Percentiles rank a stretch among this genome's conserved stretches.
These are phyloP conservation scores for Pelargonium cotyledonis DNA, from an alignment of 441 rosid species.

Conservation along the genomic window DNA sequence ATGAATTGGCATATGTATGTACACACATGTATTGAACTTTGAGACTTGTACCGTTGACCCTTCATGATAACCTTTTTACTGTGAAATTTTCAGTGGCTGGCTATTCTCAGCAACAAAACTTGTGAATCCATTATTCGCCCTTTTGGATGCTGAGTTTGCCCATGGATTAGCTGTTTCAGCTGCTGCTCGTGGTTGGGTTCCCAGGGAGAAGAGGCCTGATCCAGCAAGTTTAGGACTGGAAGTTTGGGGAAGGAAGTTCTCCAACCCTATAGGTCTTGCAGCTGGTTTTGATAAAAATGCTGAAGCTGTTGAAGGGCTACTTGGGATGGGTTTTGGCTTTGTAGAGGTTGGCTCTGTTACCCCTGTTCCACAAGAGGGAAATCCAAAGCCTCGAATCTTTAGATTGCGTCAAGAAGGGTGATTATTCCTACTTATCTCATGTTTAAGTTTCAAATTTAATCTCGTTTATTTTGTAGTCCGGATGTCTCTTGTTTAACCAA, in stretches of 20 bases:
- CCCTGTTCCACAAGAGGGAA: slow-evolving; percentile 95
- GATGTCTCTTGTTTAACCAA: too few species aligned
- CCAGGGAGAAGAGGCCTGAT: slow-evolving; percentile 89
- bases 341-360: slow-evolving; percentile 98
- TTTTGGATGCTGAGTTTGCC: slow-evolving; percentile 84
- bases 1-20: background rate
- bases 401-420: slow-evolving; percentile 78
- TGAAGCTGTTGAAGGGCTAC: slow-evolving; percentile 86
- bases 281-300: slow-evolving; percentile 99
- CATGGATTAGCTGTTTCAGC: slow-evolving; percentile 83
- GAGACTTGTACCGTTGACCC: slow-evolving; percentile 13
- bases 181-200: slow-evolving; percentile 95
- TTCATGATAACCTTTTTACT: slow-evolving; percentile 12
- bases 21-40: background rate
- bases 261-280: slow-evolving; percentile 91
- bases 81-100: slow-evolving; percentile 65
- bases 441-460: too few species aligned
- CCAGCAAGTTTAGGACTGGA: slow-evolving; percentile 65
- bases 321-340: slow-evolving; percentile 90
- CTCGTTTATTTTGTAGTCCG: background rate
- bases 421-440: slow-evolving; percentile 18
- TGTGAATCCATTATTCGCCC: slow-evolving; percentile 92
- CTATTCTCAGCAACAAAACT: slow-evolving; percentile 80
- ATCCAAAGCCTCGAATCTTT: slow-evolving; percentile 90
- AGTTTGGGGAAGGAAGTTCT: slow-evolving; percentile 95